Evolutionary conservation across 495 filamentous ascomycete genomes (phyloP).

Genomic region (Lophium mytilinum): DNA sequence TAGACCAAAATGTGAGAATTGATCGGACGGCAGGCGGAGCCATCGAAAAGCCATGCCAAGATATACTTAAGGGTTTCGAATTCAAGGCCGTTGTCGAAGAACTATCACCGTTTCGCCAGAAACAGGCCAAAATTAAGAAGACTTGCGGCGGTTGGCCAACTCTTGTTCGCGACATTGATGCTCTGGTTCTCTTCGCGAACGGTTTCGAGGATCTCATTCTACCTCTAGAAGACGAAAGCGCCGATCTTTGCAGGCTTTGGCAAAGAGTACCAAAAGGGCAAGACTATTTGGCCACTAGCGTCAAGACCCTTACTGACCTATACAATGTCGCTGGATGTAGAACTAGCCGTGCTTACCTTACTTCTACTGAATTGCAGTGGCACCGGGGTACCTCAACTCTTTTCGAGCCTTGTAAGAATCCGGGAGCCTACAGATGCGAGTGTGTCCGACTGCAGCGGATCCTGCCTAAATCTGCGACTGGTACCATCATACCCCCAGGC

Average conservation of each 20-base stretch:
- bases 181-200: slow-evolving; percentile 22
- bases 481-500: not conserved
- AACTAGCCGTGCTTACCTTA: slow-evolving; percentile 6
- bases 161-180: slow-evolving; percentile 22
- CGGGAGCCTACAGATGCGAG: not conserved
- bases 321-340: slow-evolving; percentile 22
- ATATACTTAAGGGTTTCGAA: slow-evolving; percentile 20
- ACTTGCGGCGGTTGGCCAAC: slow-evolving; percentile 19
- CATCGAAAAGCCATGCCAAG: not conserved
- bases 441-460: slow-evolving; percentile 16
- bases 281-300: slow-evolving; percentile 21
- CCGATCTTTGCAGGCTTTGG: slow-evolving; percentile 17
- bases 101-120: slow-evolving; percentile 6
- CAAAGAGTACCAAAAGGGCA: slow-evolving; percentile 15
- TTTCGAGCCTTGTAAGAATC: slow-evolving; percentile 16
- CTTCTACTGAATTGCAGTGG: slow-evolving; percentile 20
- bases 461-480: slow-evolving; percentile 5
- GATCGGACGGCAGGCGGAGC: slow-evolving; percentile 4
- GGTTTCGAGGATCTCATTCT: slow-evolving; percentile 24
- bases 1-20: slow-evolving; percentile 14
- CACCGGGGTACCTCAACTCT: slow-evolving; percentile 18
- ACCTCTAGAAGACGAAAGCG: not conserved
- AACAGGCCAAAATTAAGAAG: slow-evolving; percentile 9
- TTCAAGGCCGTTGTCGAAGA: slow-evolving; percentile 22
- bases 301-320: slow-evolving; percentile 11